Evolutionary conservation across 306 rosid species (phyloP).

Genomic region (Rosa rugosa): DNA sequence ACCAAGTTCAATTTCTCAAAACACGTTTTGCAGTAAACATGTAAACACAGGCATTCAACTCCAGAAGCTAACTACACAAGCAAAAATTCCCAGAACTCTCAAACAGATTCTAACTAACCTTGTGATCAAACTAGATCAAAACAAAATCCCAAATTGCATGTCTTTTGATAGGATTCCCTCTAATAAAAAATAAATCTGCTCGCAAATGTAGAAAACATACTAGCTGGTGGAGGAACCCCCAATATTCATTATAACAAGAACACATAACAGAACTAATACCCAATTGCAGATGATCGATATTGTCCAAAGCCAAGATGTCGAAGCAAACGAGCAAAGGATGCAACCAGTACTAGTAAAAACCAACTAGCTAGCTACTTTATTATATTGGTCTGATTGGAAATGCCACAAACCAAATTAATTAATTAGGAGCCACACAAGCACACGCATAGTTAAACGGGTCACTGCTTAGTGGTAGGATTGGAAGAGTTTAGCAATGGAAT

Average conservation of each 20-base stretch:
- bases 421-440: background rate
- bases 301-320: background rate
- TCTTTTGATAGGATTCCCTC: too few species aligned
- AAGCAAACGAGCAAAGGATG: background rate
- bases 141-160: too few species aligned
- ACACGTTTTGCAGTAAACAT: too few species aligned
- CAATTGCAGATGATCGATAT: background rate
- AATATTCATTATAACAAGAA: background rate
- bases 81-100: too few species aligned
- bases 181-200: too few species aligned
- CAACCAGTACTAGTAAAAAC: background rate
- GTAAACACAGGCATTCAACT: too few species aligned
- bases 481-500: constrained; percentile 65
- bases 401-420: background rate
- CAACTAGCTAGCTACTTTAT: background rate
- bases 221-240: too few species aligned
- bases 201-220: background rate
- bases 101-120: too few species aligned
- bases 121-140: too few species aligned
- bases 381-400: background rate
- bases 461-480: constrained; percentile 22
- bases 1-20: too few species aligned
- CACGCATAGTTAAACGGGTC: background rate
- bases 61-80: too few species aligned
- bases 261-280: background rate